Percentiles rank a stretch among this genome's conserved stretches.
phyloP scores from a whole-genome alignment of 2,329 filamentous ascomycete genomes.

The Colletotrichum sp. region DNA sequence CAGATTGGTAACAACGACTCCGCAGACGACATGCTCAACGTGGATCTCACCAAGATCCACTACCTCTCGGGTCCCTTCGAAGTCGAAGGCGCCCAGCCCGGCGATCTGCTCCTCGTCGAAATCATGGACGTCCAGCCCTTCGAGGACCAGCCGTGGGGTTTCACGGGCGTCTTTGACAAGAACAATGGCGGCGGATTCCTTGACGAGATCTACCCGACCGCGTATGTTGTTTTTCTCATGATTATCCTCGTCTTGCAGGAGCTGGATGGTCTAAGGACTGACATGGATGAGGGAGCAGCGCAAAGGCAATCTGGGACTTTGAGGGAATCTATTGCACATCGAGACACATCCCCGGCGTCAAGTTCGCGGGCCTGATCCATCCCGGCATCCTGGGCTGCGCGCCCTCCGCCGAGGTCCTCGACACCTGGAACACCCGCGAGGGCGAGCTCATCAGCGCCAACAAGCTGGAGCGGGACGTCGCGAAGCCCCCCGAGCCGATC shows the following conservation, averaged over 20 bases:
- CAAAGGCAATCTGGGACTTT: conserved; percentile 66
- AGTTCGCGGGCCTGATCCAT: conserved; percentile 88
- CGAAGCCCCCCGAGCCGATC: conserved; percentile 74
- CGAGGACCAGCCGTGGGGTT: conserved; percentile 86
- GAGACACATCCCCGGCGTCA: conserved; percentile 84
- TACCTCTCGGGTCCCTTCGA: conserved; percentile 92
- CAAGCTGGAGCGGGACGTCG: conserved; percentile 73
- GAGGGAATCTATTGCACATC: conserved; percentile 75
- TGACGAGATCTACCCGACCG: conserved; percentile 84
- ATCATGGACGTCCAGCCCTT: conserved; percentile 94
- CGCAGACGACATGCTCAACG: conserved; percentile 85
- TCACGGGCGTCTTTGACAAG: conserved; percentile 81
- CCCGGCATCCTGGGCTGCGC: conserved; percentile 92
- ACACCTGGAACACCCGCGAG: conserved; percentile 85
- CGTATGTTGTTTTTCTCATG: conserved; percentile 53
- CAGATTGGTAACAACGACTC: conserved; percentile 90
- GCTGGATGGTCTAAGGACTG: background rate
- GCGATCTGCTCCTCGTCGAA: conserved; percentile 84
- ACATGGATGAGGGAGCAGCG: conserved; percentile 29
- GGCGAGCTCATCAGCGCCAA: conserved; percentile 76
- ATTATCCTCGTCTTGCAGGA: background rate
- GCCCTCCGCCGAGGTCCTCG: conserved; percentile 77
- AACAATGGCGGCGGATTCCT: conserved; percentile 88
- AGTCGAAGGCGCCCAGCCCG: conserved; percentile 81
- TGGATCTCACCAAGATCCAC: conserved; percentile 84